phyloP scores from a whole-genome alignment of 192 early-diverging fungal genomes.

The Backusella tuberculispora region DNA sequence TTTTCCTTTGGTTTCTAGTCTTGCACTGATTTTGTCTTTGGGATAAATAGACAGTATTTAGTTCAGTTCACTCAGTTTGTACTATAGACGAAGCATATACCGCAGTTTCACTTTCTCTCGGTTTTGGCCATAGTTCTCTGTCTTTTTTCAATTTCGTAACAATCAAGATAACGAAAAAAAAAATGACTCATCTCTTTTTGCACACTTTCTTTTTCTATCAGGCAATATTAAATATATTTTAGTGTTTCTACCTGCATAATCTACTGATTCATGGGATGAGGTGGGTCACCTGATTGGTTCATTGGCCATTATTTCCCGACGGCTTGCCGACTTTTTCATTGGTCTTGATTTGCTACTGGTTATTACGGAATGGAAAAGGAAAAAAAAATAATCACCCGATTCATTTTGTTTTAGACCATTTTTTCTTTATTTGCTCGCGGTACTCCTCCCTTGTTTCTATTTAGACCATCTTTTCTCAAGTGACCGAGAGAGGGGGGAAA shows the following conservation, averaged over 20 bases:
- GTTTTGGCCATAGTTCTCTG: background rate
- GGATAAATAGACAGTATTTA: conserved; percentile 2
- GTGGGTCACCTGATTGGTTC: background rate
- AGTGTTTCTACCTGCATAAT: background rate
- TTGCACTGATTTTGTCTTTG: conserved; percentile 12
- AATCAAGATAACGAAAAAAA: background rate
- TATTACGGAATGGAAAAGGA: background rate
- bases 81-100: background rate
- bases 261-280: background rate
- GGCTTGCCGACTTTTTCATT: background rate
- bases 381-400: conserved; percentile 5
- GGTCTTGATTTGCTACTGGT: background rate
- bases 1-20: background rate
- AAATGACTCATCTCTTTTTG: background rate
- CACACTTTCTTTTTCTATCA: conserved; percentile 1
- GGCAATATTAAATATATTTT: background rate
- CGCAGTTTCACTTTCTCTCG: background rate
- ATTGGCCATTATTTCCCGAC: background rate
- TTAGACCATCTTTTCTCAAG: background rate
- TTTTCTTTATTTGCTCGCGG: background rate
- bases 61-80: background rate
- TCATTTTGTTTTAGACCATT: background rate
- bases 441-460: background rate
- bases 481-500: background rate
- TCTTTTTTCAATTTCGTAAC: conserved; percentile 9